Base-by-base conservation (phyloP, 75 land plant species). In the Picea glauca region DNA sequence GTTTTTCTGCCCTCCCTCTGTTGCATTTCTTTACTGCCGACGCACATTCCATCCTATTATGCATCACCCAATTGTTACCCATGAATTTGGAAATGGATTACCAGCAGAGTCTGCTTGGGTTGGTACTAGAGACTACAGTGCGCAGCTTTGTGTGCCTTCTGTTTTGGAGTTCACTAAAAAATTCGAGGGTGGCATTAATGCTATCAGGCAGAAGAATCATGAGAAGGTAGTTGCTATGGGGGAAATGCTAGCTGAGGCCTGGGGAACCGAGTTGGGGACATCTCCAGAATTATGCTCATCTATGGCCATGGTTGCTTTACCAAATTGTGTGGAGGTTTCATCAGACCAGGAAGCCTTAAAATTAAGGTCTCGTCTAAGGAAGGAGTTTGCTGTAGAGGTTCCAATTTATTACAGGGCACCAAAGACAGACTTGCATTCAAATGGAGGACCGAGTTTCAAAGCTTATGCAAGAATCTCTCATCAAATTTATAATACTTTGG, bases 401-500 rank as follows among this genome's bases (percentile, higher is more conserved):
- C 98, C 89, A 0, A 80, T 95, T 13, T 86, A 87, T 73, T 93
- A 85, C 81, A 77, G 81, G 76, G 76, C 60, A 35, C 65, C 46
- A 58, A 84, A 66, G 77, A 61, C 57, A 31, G n/a, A 31, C 78
- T 54, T 63, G 64, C 30, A 6, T 17, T 74, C 61, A 59, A 74
- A 81, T 62, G 3, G 5, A 18, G 23, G 58, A n/a, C 30, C 62
- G 21, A 11, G 57, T 80, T 63, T 80, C 30, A 88, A 84, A 20
- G 90, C 92, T n/a, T 96, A 92, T 88, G 98, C 84, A 15, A 79
- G 99, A 72, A 89, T 96, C 58, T 96, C 99, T 46, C 92, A 94
- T 81, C 99, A 96, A 78, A 88, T 96, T 5, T 96, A 96, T 50
- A 96, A 96, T 85, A 85, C 26, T 8, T 64, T 67, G 78, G 90